Percentiles rank a stretch among this genome's conserved stretches.
These are phyloP conservation scores for Mycena maculata DNA, from an alignment of 768 basidiomycete genomes.

Conservation along the genomic window DNA sequence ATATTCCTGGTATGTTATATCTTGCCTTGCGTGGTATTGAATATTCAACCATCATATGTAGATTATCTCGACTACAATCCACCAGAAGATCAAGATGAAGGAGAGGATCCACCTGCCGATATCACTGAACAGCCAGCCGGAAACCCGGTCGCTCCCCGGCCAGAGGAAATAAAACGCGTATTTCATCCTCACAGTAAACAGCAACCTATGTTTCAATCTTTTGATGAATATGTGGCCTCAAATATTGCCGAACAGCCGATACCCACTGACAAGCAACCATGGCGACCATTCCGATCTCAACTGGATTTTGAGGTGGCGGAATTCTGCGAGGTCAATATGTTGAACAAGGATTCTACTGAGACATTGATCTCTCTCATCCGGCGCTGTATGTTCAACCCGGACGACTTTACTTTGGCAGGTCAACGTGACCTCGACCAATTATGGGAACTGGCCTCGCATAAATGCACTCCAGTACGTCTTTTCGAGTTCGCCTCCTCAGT, in stretches of 20 bases:
- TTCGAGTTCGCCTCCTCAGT: neutral
- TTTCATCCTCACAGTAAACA: conserved; percentile 24
- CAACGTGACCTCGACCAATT: conserved; percentile 3
- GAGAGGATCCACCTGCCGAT: neutral
- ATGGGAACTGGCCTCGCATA: conserved; percentile 17
- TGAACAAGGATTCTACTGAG: neutral
- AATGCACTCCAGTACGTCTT: conserved; percentile 7
- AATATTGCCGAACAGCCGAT: neutral
- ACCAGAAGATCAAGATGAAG: neutral
- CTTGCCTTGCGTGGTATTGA: neutral
- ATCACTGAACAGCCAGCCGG: too few relatives aligned
- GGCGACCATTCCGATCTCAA: conserved; percentile 11
- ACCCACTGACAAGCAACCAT: neutral
- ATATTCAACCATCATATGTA: neutral
- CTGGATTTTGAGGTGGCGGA: conserved; percentile 14
- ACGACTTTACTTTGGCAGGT: neutral
- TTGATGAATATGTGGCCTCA: neutral
- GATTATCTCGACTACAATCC: neutral
- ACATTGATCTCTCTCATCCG: conserved; percentile 8
- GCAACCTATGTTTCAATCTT: neutral
- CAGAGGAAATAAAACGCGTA: conserved; percentile 11
- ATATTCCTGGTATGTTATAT: neutral
- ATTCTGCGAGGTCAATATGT: conserved; percentile 5
- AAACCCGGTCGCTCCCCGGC: neutral
- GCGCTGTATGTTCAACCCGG: neutral